Evolutionary conservation across 1,284 basidiomycete species (phyloP).

Genomic region (Inonotus hispidus): DNA sequence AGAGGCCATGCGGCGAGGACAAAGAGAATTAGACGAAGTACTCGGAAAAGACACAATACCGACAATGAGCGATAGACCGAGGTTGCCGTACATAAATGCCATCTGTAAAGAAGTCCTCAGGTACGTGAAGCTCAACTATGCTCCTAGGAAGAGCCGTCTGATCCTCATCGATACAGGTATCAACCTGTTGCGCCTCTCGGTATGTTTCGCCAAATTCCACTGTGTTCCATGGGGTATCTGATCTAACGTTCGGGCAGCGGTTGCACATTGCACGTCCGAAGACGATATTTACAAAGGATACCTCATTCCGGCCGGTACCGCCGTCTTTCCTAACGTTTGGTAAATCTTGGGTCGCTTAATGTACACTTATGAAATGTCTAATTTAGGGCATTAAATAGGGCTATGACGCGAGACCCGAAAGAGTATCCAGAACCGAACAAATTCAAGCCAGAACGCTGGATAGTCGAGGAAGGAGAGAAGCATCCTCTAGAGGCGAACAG

Average conservation of each 20-base stretch:
- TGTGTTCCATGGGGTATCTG: neutral
- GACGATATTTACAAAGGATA: constrained; percentile 21
- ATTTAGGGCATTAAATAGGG: constrained; percentile 16
- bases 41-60: constrained; percentile 22
- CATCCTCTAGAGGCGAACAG: neutral
- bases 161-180: neutral
- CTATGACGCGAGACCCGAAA: constrained; percentile 23
- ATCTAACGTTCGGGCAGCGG: neutral
- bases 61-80: constrained; percentile 19
- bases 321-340: constrained; percentile 20
- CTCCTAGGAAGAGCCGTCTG: neutral
- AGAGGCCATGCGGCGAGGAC: constrained; percentile 19
- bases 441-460: constrained; percentile 25
- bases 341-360: neutral
- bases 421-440: constrained; percentile 23
- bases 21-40: constrained; percentile 24
- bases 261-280: constrained; percentile 6
- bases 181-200: constrained; percentile 1
- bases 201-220: neutral
- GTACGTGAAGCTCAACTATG: neutral
- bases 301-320: constrained; percentile 20
- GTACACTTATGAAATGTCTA: neutral
- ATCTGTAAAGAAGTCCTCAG: constrained; percentile 22
- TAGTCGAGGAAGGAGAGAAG: constrained; percentile 2
- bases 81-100: constrained; percentile 25